A percentile compares a stretch with the other conserved stretches of the same genome.
Conservation (phyloP, 345 rosid genomes). For the Euclidium syriacum region DNA sequence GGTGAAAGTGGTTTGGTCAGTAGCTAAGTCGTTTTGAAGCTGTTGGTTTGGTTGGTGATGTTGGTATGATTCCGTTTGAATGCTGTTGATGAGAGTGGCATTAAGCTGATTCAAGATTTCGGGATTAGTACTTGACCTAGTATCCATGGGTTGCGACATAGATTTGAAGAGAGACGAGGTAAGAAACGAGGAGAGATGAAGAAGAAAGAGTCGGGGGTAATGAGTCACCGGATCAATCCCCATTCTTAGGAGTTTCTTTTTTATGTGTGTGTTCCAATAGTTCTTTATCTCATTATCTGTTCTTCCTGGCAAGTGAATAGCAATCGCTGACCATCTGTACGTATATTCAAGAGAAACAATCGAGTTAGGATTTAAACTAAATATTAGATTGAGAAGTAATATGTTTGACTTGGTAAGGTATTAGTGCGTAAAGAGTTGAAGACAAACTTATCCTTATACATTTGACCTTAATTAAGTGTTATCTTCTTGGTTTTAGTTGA, state of each 20-base stretch:
- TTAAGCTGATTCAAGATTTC: slow-evolving; percentile 7
- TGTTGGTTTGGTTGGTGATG: slow-evolving; percentile 19
- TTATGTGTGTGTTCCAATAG: slow-evolving; percentile 69
- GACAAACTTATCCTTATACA: slow-evolving; percentile 18
- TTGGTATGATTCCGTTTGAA: slow-evolving; percentile 19
- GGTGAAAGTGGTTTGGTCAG: slow-evolving; percentile 17
- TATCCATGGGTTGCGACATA: slow-evolving; percentile 15
- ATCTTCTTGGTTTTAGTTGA: slow-evolving; percentile 23
- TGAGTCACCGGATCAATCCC: slow-evolving; percentile 87
- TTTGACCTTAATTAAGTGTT: slow-evolving; percentile 26
- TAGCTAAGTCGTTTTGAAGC: slow-evolving; percentile 3
- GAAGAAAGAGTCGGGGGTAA: slow-evolving; percentile 29
- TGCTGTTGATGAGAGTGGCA: slow-evolving; percentile 20
- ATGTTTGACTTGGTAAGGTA: slow-evolving; percentile 8
- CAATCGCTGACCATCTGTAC: slow-evolving; percentile 66
- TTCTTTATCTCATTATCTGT: slow-evolving; percentile 70
- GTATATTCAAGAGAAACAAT: not conserved
- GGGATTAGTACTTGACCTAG: slow-evolving; percentile 15
- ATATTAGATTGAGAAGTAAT: not conserved
- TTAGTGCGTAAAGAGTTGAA: slow-evolving; percentile 11
- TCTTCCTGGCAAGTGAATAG: slow-evolving; percentile 54
- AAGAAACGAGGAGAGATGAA: slow-evolving; percentile 28
- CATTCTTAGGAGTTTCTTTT: slow-evolving; percentile 72
- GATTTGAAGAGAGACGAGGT: slow-evolving; percentile 28
- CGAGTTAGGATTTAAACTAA: not conserved